Base-by-base conservation (phyloP, 2,329 filamentous ascomycete species). In the Exserohilum turcica region DNA sequence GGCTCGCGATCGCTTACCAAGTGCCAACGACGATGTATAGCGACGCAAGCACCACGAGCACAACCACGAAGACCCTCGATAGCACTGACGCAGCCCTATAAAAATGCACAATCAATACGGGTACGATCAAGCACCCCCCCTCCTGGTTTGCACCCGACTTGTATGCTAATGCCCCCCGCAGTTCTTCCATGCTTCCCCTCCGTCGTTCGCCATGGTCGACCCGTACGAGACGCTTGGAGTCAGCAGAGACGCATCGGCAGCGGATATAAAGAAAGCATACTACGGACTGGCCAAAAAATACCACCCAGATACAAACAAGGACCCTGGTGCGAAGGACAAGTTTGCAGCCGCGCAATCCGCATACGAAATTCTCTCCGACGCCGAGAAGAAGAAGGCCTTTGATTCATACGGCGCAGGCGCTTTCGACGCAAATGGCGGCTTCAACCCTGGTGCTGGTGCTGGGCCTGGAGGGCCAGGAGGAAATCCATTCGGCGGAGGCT, bases 301-400 rank as follows among this genome's bases (percentile, higher is more conserved):
- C 73, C 94, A 99, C 69, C 94, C 94, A 7, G 94, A 99, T 74
- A 97, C 94, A 31, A 99, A 97, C 81, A 97, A 97, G 75, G 94
- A 97, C 65, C 76, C 90, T 2, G 83, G 80, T n/a, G 92, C 94
- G 31, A 97, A 97, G 74, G 94, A 97, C 67, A 93, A 90, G 68
- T 99, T 99, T 68, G 84, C 88, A 59, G 93, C 97, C 65, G 91
- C 95, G 48, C 94, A 99, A 75, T 85, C 89, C 28, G 91, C 94
- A 19, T 99, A 99, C 77, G 94, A 99, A 75, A 82, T 97, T 36
- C 81, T 99, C 6, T 95, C 91, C 40, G 94, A 99, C 71, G 83
- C 92, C 3, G 88, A 96, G 76, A 99, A 97, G 83, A 90, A 88
- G 73, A 88, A 96, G 71, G 89, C 92, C 53, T 99, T 86, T 71